Conservation (phyloP, 1,139 yeast species). For the Hyphopichia wangnamkhiaoensis region DNA sequence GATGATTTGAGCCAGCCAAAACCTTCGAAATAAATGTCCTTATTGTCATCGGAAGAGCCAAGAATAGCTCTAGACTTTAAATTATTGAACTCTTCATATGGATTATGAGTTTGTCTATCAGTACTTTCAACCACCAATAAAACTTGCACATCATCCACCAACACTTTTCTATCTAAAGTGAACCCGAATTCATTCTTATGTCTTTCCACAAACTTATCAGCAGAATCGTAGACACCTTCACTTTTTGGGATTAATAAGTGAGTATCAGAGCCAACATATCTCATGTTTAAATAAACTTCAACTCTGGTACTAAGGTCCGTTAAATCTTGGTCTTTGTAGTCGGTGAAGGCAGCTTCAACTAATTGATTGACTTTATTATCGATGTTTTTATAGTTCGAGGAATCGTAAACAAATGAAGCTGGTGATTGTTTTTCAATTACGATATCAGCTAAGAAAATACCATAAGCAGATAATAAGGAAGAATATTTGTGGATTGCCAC, state of each 20-base stretch:
- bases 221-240: constrained; percentile 24
- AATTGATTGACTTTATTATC: constrained; percentile 27
- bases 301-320: constrained; percentile 27
- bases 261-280: constrained; percentile 88
- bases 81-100: constrained; percentile 30
- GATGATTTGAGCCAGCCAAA: constrained; percentile 52
- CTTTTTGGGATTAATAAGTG: constrained; percentile 60
- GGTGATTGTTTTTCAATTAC: constrained; percentile 70
- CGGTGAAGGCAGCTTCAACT: constrained; percentile 28
- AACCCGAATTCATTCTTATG: constrained; percentile 45
- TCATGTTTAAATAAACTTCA: constrained; percentile 72
- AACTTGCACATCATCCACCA: constrained; percentile 83
- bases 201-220: constrained; percentile 28
- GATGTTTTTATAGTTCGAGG: constrained; percentile 19
- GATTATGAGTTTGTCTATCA: constrained; percentile 31
- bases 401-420: constrained; percentile 29
- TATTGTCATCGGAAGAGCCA: constrained; percentile 9
- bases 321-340: constrained; percentile 33
- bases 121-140: constrained; percentile 32
- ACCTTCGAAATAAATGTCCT: constrained; percentile 32
- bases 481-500: constrained; percentile 48
- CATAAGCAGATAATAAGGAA: constrained; percentile 46
- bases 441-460: constrained; percentile 46
- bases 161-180: constrained; percentile 46
- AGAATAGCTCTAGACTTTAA: constrained; percentile 8